Conservation (phyloP, 1,284 basidiomycete genomes). For the Clitocybe nebularis region DNA sequence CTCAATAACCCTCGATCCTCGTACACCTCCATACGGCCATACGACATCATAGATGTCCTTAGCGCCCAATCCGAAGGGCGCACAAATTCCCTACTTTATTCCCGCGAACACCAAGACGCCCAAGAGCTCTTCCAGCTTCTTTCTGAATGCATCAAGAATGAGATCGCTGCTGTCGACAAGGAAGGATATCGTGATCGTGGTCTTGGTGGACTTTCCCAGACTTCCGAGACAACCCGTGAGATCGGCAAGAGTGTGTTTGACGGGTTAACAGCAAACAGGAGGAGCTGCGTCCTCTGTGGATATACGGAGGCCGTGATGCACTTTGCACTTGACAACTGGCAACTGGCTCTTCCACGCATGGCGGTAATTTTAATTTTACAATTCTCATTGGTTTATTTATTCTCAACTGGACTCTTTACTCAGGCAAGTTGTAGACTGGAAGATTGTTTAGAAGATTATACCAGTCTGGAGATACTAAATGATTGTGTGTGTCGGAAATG, state of each 20-base stretch:
- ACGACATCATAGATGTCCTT: conserved; percentile 69
- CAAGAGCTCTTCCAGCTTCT: conserved; percentile 93
- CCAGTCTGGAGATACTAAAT: conserved; percentile 74
- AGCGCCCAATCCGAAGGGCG: conserved; percentile 52
- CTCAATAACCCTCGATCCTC: conserved; percentile 67
- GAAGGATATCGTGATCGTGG: conserved; percentile 67
- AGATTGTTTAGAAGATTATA: conserved; percentile 78
- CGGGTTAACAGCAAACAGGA: conserved; percentile 76
- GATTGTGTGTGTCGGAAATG: conserved; percentile 85
- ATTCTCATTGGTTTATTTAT: conserved; percentile 6
- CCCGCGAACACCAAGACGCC: conserved; percentile 91
- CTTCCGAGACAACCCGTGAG: conserved; percentile 32
- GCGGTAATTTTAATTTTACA: conserved; percentile 34
- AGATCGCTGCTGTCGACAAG: conserved; percentile 61
- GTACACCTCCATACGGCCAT: conserved; percentile 62
- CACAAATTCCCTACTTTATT: conserved; percentile 67
- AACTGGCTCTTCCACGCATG: conserved; percentile 68
- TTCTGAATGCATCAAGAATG: conserved; percentile 82
- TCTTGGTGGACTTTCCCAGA: conserved; percentile 46
- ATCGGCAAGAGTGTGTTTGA: conserved; percentile 71
- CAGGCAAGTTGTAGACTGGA: conserved; percentile 60
- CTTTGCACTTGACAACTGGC: conserved; percentile 80
- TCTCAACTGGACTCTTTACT: conserved; percentile 18
- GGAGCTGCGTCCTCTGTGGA: conserved; percentile 78
- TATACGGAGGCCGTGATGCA: conserved; percentile 90